phyloP scores from a whole-genome alignment of 2,329 filamentous ascomycete genomes.

The Cercospora beticola region DNA sequence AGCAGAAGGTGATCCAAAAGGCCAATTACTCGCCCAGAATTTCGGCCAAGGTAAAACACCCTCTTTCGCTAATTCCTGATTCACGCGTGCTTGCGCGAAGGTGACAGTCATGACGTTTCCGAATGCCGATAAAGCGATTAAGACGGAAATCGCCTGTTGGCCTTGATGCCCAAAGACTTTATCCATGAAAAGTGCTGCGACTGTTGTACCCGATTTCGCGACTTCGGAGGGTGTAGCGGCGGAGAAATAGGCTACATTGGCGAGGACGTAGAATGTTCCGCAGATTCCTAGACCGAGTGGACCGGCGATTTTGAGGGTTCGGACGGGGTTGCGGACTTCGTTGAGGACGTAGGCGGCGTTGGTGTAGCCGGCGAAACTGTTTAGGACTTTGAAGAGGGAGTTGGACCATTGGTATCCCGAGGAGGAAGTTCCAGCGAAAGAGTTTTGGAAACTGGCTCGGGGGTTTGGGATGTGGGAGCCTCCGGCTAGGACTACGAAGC shows the following conservation, averaged over 20 bases:
- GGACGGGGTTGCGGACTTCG: conserved; percentile 50
- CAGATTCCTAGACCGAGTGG: conserved; percentile 52
- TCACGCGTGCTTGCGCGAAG: conserved; percentile 56
- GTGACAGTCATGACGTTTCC: conserved; percentile 59
- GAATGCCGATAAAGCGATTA: conserved; percentile 58
- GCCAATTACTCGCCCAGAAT: conserved; percentile 63
- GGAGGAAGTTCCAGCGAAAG: conserved; percentile 51
- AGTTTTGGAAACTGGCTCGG: conserved; percentile 54
- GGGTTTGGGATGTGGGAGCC: conserved; percentile 51
- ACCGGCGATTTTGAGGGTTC: conserved; percentile 33
- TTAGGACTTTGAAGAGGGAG: conserved; percentile 55
- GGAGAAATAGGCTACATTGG: conserved; percentile 61
- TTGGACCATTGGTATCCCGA: conserved; percentile 54
- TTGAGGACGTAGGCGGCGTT: conserved; percentile 64
- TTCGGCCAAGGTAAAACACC: conserved; percentile 59
- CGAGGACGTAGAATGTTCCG: conserved; percentile 55
- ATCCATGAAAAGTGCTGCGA: conserved; percentile 59
- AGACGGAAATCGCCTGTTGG: conserved; percentile 55
- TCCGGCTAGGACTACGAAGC: conserved; percentile 62
- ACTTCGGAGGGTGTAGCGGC: conserved; percentile 48
- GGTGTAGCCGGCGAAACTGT: conserved; percentile 34
- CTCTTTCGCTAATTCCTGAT: conserved; percentile 61
- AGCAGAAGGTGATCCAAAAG: conserved; percentile 60
- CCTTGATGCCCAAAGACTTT: conserved; percentile 56
- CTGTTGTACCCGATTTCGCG: conserved; percentile 53